Evolutionary conservation across 1,284 basidiomycete species (phyloP).

Genomic region (Melampsora larici-populina): DNA sequence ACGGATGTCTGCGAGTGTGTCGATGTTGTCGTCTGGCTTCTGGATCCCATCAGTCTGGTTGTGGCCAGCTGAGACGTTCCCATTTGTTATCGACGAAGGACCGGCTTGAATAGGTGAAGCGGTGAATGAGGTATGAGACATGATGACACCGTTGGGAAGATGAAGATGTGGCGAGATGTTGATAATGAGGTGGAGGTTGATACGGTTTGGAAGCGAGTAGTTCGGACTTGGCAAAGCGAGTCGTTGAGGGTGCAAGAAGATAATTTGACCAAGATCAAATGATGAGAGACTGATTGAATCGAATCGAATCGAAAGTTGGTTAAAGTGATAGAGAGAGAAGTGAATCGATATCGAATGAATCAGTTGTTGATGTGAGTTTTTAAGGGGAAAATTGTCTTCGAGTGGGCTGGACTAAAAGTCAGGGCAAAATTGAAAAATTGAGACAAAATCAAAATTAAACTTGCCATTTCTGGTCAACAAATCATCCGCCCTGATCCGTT

Average conservation of each 20-base stretch:
- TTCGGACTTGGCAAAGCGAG: background rate
- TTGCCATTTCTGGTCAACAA: background rate
- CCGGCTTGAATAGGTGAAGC: constrained; percentile 29
- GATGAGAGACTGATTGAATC: background rate
- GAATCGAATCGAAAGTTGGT: background rate
- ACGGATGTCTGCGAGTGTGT: constrained; percentile 37
- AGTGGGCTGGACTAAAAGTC: background rate
- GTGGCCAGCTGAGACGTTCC: background rate
- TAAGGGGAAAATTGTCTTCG: too few relatives aligned
- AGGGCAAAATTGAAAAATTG: background rate
- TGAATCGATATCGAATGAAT: background rate
- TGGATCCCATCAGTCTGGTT: too few relatives aligned
- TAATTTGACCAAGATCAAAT: background rate
- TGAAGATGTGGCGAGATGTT: background rate
- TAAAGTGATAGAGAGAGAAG: background rate
- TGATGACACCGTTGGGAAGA: background rate
- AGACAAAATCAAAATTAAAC: background rate
- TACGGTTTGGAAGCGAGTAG: background rate
- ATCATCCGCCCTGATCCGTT: background rate
- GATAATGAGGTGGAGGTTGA: background rate
- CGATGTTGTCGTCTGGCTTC: constrained; percentile 20
- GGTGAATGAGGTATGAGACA: constrained; percentile 1
- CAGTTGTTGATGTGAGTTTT: background rate
- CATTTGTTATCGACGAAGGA: constrained; percentile 16
- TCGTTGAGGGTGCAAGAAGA: background rate